phyloP scores from a whole-genome alignment of 2,329 filamentous ascomycete genomes.

The Zalaria sp. region DNA sequence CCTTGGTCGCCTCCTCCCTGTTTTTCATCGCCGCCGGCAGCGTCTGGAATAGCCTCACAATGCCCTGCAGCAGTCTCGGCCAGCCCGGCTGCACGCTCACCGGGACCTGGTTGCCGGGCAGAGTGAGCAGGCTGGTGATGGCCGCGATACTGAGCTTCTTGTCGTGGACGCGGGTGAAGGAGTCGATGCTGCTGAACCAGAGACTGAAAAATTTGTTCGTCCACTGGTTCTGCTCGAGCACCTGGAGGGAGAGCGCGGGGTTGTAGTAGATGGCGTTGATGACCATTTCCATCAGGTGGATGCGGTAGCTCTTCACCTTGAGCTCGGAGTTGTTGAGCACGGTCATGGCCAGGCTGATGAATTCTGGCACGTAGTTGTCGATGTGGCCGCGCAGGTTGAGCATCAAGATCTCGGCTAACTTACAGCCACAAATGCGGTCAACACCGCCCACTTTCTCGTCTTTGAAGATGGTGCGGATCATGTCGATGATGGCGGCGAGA shows the following conservation, averaged over 20 bases:
- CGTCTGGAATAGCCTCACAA: slow-evolving; percentile 83
- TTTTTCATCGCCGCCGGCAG: slow-evolving; percentile 79
- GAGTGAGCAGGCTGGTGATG: slow-evolving; percentile 70
- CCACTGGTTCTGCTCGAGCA: slow-evolving; percentile 85
- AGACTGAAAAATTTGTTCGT: slow-evolving; percentile 98
- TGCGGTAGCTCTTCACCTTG: slow-evolving; percentile 84
- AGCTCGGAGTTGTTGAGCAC: slow-evolving; percentile 62
- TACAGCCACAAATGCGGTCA: slow-evolving; percentile 93
- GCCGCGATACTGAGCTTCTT: slow-evolving; percentile 97
- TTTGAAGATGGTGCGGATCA: slow-evolving; percentile 90
- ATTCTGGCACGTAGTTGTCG: slow-evolving; percentile 76
- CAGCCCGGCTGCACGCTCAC: slow-evolving; percentile 89
- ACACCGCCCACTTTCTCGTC: slow-evolving; percentile 87
- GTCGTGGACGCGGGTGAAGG: slow-evolving; percentile 87
- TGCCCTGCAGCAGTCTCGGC: slow-evolving; percentile 79
- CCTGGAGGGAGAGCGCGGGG: slow-evolving; percentile 66
- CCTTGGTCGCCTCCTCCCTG: slow-evolving; percentile 81
- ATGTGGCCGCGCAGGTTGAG: slow-evolving; percentile 79
- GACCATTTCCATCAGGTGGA: slow-evolving; percentile 97
- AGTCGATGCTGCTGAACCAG: slow-evolving; percentile 94
- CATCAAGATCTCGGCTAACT: slow-evolving; percentile 94
- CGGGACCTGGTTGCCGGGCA: slow-evolving; percentile 71
- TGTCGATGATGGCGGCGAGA: slow-evolving; percentile 75
- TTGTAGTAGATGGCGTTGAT: slow-evolving; percentile 99
- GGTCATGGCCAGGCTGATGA: slow-evolving; percentile 78